A percentile compares a stretch with the other conserved stretches of the same genome.
Evolutionary conservation across 1,284 basidiomycete genomes (phyloP).

Genomic region (Apiotrichum veenhuisii): DNA sequence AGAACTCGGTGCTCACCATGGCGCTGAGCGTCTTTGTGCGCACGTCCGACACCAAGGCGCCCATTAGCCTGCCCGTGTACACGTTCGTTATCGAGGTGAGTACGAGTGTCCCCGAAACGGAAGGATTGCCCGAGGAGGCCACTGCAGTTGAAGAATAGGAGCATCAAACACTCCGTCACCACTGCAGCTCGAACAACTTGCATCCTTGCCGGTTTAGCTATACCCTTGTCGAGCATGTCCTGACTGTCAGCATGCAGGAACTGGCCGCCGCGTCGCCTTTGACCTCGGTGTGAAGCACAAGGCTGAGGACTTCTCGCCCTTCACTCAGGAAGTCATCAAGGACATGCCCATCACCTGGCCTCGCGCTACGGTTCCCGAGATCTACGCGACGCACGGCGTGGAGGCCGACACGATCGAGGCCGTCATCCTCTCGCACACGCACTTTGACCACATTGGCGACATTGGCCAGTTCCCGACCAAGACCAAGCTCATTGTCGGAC

Average conservation of each 20-base stretch:
- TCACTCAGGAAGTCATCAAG: constrained; percentile 14
- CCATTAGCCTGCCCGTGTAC: constrained; percentile 10
- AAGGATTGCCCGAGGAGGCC: too few relatives aligned
- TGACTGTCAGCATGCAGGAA: background rate
- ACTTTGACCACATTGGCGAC: constrained; percentile 22
- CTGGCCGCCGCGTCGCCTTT: constrained; percentile 12
- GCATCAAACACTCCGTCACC: too few relatives aligned
- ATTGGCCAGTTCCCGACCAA: constrained; percentile 16
- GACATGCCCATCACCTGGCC: constrained; percentile 9
- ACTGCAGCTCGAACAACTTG: too few relatives aligned
- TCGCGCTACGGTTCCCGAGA: constrained; percentile 5
- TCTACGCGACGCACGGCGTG: constrained; percentile 7
- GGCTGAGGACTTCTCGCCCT: constrained; percentile 17
- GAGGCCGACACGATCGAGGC: constrained; percentile 8
- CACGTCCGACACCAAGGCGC: constrained; percentile 11
- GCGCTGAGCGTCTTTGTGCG: constrained; percentile 18
- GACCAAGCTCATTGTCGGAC: constrained; percentile 18
- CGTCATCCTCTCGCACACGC: constrained; percentile 14
- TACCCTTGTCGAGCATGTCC: background rate
- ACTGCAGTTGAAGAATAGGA: too few relatives aligned
- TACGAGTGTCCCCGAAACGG: too few relatives aligned
- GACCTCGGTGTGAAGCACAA: constrained; percentile 16
- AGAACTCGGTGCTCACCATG: constrained; percentile 17
- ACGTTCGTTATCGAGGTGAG: constrained; percentile 18
- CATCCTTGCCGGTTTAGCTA: too few relatives aligned